Evolutionary conservation across 176 grass and related monocot species (phyloP).

Genomic region (Carex littledalei): DNA sequence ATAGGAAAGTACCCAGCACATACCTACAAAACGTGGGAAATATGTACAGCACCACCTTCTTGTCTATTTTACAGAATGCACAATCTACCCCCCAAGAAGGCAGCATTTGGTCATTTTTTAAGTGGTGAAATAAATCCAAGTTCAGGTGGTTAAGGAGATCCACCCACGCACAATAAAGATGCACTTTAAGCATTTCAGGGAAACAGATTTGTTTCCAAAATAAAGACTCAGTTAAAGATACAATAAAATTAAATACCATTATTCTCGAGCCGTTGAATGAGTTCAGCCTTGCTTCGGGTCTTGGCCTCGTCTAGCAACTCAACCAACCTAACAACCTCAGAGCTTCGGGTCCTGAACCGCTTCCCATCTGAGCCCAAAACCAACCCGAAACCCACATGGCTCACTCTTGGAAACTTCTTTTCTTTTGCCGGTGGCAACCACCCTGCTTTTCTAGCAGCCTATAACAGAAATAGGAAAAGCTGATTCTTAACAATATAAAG

Average conservation of each 20-base stretch:
- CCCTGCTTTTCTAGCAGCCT: constrained; percentile 80
- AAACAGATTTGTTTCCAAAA: background rate
- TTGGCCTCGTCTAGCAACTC: constrained; percentile 97
- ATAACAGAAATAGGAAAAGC: constrained; percentile 4
- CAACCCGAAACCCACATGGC: constrained; percentile 87
- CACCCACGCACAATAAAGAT: too few relatives aligned
- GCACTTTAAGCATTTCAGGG: background rate
- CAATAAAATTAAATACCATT: constrained; percentile 47
- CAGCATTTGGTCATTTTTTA: too few relatives aligned
- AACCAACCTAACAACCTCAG: constrained; percentile 70
- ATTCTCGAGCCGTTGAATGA: constrained; percentile 53
- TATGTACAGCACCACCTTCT: background rate
- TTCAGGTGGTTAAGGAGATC: too few relatives aligned
- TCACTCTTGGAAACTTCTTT: constrained; percentile 68
- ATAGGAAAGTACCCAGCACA: background rate
- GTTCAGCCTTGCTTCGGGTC: constrained; percentile 66
- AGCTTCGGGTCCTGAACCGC: constrained; percentile 77
- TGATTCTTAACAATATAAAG: background rate
- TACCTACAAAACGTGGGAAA: background rate
- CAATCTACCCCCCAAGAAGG: too few relatives aligned
- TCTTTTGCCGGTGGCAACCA: constrained; percentile 58
- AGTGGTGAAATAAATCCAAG: too few relatives aligned
- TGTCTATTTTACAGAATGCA: background rate
- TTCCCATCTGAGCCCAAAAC: constrained; percentile 96
- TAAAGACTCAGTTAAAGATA: background rate